Base-by-base conservation (phyloP, 305 asterid genomes). In the Fraxinus xanthoxyloides region DNA sequence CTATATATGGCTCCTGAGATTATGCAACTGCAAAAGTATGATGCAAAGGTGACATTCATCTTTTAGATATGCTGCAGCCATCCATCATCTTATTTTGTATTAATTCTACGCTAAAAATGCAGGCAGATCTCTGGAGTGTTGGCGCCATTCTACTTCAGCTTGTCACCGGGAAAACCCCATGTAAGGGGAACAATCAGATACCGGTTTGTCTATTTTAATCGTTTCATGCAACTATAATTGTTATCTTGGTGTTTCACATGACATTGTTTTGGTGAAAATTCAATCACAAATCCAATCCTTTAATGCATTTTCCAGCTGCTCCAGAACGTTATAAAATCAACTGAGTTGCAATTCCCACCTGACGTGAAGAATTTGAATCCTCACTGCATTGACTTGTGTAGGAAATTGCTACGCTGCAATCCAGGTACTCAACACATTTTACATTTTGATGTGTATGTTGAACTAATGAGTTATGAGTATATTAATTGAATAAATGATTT, bases 121-220 rank as follows among this genome's bases (percentile, higher is more conserved):
- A 96, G 99, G 99, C 99, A 88, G 98, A 96, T 92, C 93, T 96
- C 78, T 94, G 99, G 99, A 96, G 98, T 67, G 98, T 94, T 48
- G 98, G 99, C 61, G 90, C 97, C 79, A 96, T 96, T 86, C 91
- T 96, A 38, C 94, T 89, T 87, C 99, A 96, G 87, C 95, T 96
- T 75, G 99, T 92, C 82, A 92, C 92, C 1, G 98, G 99, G 21
- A 91, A 89, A 90, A 90, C 99, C 34, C 99, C 99, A 36, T 96
- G 85, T 82, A 94, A 97, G 0, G 99, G 99, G 85, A 86, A 54
- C 82, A 90, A 84, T 88, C 97, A 90, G 82, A 84, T 87, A 78
- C 97, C 94, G 94, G 99, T 96, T 77, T 67, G 70, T 79, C 85
- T 79, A 36, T 36, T 36, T 36, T 36, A 36, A 7, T 7, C 85